Evolutionary conservation across 805 yeast species (phyloP), one percentile per base, ranked within the genome.

Genomic region (Myxozyma melibiosi): DNA sequence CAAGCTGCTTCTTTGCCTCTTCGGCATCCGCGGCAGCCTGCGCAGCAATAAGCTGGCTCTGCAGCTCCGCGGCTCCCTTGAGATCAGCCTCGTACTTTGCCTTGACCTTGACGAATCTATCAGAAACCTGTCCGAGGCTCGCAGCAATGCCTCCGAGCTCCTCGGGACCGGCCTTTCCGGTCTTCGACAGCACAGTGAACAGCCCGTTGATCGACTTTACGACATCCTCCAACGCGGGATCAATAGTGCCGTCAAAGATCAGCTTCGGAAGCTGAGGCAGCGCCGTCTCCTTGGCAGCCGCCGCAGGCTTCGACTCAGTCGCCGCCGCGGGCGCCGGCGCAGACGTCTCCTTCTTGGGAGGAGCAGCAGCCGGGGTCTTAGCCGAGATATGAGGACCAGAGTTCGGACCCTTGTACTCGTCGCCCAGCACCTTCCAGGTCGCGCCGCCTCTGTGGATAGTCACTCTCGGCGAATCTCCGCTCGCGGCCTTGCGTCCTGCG

Each of bases 21-120:
- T 55, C 57, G 25, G 62, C 60, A 16, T 58, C 58, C 20, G 63
- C 60, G 51, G 66, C 64, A 9, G 57, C 63, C 43, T 65, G 66
- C n/a, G 47, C 40, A 3, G 65, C 64, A 42, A 74, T 58, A 55
- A 73, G 70, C 24, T 67, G 65, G 20, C 68, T 71, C 55, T 74
- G 73, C 24, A 66, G 61, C 16, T 67, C 65, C 3, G 70, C 55
- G 33, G 68, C 61, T 40, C 58, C 59, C 22, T 62, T 53, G 27
- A 67, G 50, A 18, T 67, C 58, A 8, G 57, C 60, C 55, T 64
- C 50, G 51, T 64, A 62, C 40, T 53, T 45, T 8, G 46, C 62
- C 57, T 50, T 49, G 31, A 57, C 53, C 6, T 37, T 11, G 18
- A 53, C 62, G 42, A 60, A 60, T 27, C 51, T 49, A 16, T 40